Evolutionary conservation across 495 filamentous ascomycete species (phyloP), one percentile per base, ranked within the genome.

Genomic region (Durotheca rogersii): DNA sequence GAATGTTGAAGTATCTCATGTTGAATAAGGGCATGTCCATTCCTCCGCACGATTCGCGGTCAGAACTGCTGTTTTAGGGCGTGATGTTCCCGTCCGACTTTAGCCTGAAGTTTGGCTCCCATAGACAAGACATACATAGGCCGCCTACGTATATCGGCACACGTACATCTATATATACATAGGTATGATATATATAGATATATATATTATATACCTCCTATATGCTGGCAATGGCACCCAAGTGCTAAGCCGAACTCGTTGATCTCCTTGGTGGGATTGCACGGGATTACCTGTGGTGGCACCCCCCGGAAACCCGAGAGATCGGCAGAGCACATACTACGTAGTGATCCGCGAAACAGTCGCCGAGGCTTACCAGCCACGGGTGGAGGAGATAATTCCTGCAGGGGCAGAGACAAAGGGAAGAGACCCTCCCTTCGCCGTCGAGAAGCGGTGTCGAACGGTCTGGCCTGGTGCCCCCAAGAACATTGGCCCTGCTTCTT

Each of bases 1-100:
- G 50, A 49, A 51, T 32, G 11, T 50, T 36, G 32, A 41, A 51
- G 46, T 41, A 59, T 46, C 36, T 59, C 56, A 59, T 59, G 34
- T 49, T 45, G 30, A 53, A 21, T 27, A 27, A 9, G 9, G 9
- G 23, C 4, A 23, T 50, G 36, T 41, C n/a, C 39, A 58, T 32
- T 37, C 46, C 36, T 33, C 41, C 40, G 21, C 30, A 37, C 7
- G 56, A 59, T 59, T 34, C 42, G 17, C 40, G 50, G 51, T 5
- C 14, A 14, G 15, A 47, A 33, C 31, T 49, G 31, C 56, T 59
- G 50, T 33, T 59, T 51, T 47, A 12, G 50, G 41, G 25, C 39
- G 46, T 23, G 19, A 15, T 12, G n/a, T 10, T 29, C 33, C 23
- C 11, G 36, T 7, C 50, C 15, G 21, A 37, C 46, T 51, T 54